Conservation (phyloP, 108 stramenopile genomes). For the Stephanodiscus triporus region DNA sequence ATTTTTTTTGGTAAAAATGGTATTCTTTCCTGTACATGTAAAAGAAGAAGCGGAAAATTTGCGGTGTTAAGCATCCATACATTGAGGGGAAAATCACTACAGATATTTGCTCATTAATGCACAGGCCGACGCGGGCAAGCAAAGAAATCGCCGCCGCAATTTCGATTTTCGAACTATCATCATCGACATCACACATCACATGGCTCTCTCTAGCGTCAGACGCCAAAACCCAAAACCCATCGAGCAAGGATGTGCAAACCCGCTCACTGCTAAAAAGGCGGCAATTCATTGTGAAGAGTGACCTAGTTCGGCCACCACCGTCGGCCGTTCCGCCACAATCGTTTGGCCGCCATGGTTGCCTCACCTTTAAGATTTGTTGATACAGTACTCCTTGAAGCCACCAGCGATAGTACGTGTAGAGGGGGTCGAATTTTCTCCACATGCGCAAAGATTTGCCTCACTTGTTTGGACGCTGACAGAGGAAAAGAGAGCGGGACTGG, state of each 20-base stretch:
- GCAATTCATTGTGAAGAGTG: background rate
- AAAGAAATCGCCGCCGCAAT: too few relatives aligned
- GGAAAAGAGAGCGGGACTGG: too few relatives aligned
- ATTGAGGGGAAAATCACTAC: background rate
- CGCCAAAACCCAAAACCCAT: background rate
- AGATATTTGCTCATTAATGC: too few relatives aligned
- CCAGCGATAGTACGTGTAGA: background rate
- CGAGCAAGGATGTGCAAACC: background rate
- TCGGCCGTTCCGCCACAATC: background rate
- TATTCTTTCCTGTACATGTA: background rate
- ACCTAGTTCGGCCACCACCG: background rate
- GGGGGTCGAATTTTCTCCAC: background rate
- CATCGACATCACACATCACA: too few relatives aligned
- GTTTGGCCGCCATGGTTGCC: constrained; percentile 21
- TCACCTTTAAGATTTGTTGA: too few relatives aligned
- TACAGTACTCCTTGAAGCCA: too few relatives aligned
- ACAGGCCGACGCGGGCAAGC: too few relatives aligned
- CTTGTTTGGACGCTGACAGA: background rate
- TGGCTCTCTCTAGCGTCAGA: too few relatives aligned
- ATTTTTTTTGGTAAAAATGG: constrained; percentile 35
- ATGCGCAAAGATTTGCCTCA: constrained; percentile 6
- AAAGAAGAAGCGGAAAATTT: constrained; percentile 4
- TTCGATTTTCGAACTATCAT: too few relatives aligned
- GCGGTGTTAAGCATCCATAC: background rate
- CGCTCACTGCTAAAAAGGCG: background rate